Conservation (phyloP, 2,329 filamentous ascomycete species). For the Acrodontium crateriforme region DNA sequence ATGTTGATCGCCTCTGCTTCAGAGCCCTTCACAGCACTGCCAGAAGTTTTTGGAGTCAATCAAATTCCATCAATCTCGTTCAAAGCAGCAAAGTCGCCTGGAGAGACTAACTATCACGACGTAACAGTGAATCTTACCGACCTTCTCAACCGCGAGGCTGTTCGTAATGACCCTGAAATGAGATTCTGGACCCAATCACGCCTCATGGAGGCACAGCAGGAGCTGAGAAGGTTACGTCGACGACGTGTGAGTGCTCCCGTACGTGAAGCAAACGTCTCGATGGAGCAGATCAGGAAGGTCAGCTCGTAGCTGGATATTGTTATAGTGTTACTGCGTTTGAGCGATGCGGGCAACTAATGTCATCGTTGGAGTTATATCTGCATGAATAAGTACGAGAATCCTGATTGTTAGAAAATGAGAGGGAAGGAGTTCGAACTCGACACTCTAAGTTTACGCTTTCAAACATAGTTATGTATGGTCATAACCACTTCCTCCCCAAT, state of each 20-base stretch:
- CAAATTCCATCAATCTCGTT: too few species aligned
- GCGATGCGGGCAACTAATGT: too few species aligned
- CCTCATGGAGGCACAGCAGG: conserved; percentile 40
- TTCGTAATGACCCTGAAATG: conserved; percentile 32
- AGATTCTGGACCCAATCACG: conserved; percentile 38
- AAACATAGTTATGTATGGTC: not conserved
- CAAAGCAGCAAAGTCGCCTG: too few species aligned
- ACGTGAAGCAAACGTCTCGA: conserved; percentile 7
- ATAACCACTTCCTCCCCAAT: conserved; percentile 1
- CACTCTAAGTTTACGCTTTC: too few species aligned
- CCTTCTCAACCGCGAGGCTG: conserved; percentile 39
- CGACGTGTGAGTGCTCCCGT: conserved; percentile 10
- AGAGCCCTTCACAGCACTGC: too few species aligned
- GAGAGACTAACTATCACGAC: too few species aligned
- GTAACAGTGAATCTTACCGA: conserved; percentile 42
- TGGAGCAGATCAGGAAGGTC: conserved; percentile 1
- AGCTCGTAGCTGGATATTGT: not conserved
- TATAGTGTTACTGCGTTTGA: not conserved
- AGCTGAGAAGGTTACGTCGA: conserved; percentile 29
- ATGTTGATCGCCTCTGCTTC: too few species aligned
- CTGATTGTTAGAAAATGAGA: too few species aligned
- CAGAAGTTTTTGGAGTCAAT: too few species aligned
- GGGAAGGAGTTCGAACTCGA: too few species aligned
- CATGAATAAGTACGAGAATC: too few species aligned
- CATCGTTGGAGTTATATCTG: too few species aligned